These are phyloP conservation scores for Phytophthora agathidicida DNA, from an alignment of 352 stramenopile genomes.

Conservation along the genomic window DNA sequence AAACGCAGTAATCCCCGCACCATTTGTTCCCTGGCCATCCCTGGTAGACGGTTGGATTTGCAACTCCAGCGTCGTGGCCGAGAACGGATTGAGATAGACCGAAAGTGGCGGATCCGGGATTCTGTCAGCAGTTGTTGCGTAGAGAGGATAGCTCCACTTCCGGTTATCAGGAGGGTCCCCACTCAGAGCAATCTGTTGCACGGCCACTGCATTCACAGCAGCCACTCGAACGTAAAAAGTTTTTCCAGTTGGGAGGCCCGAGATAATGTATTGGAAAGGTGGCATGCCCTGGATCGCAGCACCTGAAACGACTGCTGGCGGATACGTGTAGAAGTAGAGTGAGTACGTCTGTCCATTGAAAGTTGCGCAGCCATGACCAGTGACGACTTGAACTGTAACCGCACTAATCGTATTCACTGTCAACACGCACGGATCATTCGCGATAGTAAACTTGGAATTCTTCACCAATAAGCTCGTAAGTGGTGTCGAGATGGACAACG, in stretches of 20 bases:
- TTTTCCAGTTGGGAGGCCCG: constrained; percentile 58
- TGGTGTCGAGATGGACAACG: constrained; percentile 39
- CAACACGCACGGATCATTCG: constrained; percentile 55
- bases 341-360: constrained; percentile 58
- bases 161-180: constrained; percentile 89
- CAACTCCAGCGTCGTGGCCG: constrained; percentile 67
- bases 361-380: constrained; percentile 36
- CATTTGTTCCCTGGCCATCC: constrained; percentile 61
- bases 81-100: constrained; percentile 67
- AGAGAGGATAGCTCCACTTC: constrained; percentile 88
- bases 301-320: constrained; percentile 55
- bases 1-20: constrained; percentile 53
- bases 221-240: constrained; percentile 94
- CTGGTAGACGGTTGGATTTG: constrained; percentile 74
- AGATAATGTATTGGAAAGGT: constrained; percentile 84
- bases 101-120: constrained; percentile 74
- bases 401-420: constrained; percentile 26
- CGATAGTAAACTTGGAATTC: constrained; percentile 59
- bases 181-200: constrained; percentile 83
- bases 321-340: constrained; percentile 69
- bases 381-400: constrained; percentile 30
- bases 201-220: constrained; percentile 89
- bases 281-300: constrained; percentile 72
- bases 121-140: constrained; percentile 81
- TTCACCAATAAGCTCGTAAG: constrained; percentile 18